Evolutionary conservation across 805 yeast genomes (phyloP), one percentile per base, ranked within the genome.

Genomic region (Hanseniaspora thailandica): DNA sequence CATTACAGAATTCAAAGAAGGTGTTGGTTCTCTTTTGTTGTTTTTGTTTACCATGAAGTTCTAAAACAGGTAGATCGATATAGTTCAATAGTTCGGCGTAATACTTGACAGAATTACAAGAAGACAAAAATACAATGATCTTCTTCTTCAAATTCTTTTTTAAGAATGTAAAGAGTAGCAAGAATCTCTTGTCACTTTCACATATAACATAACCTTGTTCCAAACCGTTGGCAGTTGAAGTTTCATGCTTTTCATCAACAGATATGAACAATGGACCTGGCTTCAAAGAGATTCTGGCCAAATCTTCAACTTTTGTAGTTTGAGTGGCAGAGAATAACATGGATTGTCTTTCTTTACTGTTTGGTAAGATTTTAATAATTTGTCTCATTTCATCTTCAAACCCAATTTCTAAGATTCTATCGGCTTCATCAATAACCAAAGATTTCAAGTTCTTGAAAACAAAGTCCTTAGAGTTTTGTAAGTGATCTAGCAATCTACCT

Each of bases 241-340:
- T 79, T 35, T 80, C 90, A 44, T 82, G 77, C 61, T 82, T 86
- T 46, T 83, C 81, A 57, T 85, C 96, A 48, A 93, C 98, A 64
- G 90, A 93, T 59, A 93, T 93, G 69, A 89, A 94, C 39, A 80
- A 69, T 12, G 98, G 97, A 44, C 97, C 97, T 50, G 89, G 82
- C 66, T 95, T 81, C 62, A 94, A 75, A 2, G 98, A 90, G 51
- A 93, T 90, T 69, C 99, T 80, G 15, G 99, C 98, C 64, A 93
- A 75, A 71, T 93, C 98, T 69, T 93, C 97, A 58, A 93, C 98
- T 71, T 94, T 93, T 39, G 97, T 93, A 30, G 98, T 93, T 69
- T 93, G 98, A 1, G 99, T 93, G 46, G 99, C 99, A n/a, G 97
- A 90, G 66, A 93, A 93, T 58, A 93, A 72, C 97, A 93, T 90